Evolutionary conservation across 495 filamentous ascomycete genomes (phyloP).

Genomic region (Tirmania nivea): DNA sequence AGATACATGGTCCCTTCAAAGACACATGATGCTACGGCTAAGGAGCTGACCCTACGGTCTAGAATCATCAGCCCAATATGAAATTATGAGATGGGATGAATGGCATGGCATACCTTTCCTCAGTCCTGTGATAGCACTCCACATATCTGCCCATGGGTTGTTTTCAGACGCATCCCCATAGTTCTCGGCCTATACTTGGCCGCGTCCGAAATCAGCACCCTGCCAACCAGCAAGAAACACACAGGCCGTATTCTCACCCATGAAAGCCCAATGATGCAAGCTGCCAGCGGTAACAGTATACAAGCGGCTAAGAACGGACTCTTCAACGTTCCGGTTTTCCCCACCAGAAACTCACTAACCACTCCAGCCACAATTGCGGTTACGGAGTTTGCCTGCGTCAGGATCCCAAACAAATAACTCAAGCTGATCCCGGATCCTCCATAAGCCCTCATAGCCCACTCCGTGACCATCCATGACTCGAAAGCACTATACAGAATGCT

Average conservation of each 20-base stretch:
- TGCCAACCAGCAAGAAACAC: background rate
- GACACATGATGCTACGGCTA: slow-evolving; percentile 28
- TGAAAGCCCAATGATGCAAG: slow-evolving; percentile 22
- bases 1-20: slow-evolving; percentile 40
- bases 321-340: slow-evolving; percentile 25
- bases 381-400: slow-evolving; percentile 30
- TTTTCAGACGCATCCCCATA: background rate
- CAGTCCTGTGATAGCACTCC: background rate
- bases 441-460: slow-evolving; percentile 22
- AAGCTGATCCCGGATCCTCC: slow-evolving; percentile 20
- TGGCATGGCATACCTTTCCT: too few relatives aligned
- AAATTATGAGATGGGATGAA: too few relatives aligned
- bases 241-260: slow-evolving; percentile 25
- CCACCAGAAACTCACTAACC: slow-evolving; percentile 22
- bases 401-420: slow-evolving; percentile 27
- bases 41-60: too few relatives aligned
- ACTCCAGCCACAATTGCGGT: slow-evolving; percentile 30
- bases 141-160: background rate
- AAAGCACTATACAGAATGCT: slow-evolving; percentile 34
- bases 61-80: too few relatives aligned
- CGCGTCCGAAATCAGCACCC: too few relatives aligned
- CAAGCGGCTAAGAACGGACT: slow-evolving; percentile 29
- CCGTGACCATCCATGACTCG: slow-evolving; percentile 38
- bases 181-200: background rate
- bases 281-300: slow-evolving; percentile 22